phyloP scores from a whole-genome alignment of 306 rosid species.

The Cucumis sativus region DNA sequence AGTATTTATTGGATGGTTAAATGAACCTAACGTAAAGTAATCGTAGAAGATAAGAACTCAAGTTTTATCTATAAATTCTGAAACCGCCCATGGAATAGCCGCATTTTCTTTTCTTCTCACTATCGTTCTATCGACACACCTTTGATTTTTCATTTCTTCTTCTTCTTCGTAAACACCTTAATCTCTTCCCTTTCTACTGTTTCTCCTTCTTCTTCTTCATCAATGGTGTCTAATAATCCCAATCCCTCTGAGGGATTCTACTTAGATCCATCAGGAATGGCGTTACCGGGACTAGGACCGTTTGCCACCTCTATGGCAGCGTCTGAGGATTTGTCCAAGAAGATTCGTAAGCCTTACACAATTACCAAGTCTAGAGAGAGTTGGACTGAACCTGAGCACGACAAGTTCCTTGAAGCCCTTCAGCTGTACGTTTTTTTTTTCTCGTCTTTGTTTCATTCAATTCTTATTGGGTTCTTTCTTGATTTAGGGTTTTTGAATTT shows the following conservation, averaged over 20 bases:
- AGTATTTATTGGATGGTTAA: not conserved
- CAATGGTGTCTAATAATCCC: constrained; percentile 59
- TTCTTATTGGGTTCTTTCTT: not conserved
- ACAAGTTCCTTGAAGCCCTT: constrained; percentile 92
- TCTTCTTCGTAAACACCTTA: not conserved
- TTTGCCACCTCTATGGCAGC: constrained; percentile 27
- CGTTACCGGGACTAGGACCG: constrained; percentile 48
- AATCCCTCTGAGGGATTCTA: constrained; percentile 54
- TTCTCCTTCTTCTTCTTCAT: not conserved
- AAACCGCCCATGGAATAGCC: not conserved
- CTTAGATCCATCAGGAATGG: constrained; percentile 50
- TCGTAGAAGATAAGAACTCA: not conserved
- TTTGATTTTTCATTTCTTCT: not conserved
- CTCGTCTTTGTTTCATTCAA: not conserved
- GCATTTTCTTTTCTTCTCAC: not conserved
- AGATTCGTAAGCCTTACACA: constrained; percentile 84
- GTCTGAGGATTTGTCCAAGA: constrained; percentile 57
- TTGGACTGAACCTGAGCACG: constrained; percentile 97
- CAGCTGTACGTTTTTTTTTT: constrained; percentile 47
- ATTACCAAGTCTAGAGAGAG: constrained; percentile 96
- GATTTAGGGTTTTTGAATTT: not conserved
- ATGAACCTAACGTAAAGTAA: not conserved
- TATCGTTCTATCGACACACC: not conserved
- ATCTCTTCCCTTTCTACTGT: not conserved
- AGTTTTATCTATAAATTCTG: constrained; percentile 1